Evolutionary conservation across 768 basidiomycete species (phyloP).

Genomic region (Hirschioporus abietinus): DNA sequence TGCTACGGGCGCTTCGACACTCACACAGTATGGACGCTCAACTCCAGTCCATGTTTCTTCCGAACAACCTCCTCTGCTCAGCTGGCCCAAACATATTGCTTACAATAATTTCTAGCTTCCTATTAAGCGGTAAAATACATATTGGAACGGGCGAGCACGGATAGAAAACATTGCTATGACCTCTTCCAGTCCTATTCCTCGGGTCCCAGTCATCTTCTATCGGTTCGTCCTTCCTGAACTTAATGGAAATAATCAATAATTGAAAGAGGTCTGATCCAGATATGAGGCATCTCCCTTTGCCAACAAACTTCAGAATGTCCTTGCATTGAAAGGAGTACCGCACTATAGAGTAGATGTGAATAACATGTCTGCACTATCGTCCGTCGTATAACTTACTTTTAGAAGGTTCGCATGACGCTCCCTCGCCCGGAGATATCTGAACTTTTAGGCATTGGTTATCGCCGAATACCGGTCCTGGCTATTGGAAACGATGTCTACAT

Average conservation of each 20-base stretch:
- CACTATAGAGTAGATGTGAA: constrained; percentile 44
- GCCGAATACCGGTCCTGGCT: constrained; percentile 53
- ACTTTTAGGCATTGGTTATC: constrained; percentile 47
- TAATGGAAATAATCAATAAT: not conserved
- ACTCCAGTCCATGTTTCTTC: not conserved
- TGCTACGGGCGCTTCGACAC: too few species aligned
- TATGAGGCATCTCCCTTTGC: constrained; percentile 50
- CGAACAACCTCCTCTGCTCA: not conserved
- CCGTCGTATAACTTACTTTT: not conserved
- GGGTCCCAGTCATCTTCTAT: constrained; percentile 2
- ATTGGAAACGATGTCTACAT: constrained; percentile 59
- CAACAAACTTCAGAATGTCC: constrained; percentile 45
- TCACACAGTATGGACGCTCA: not conserved
- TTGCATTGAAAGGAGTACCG: constrained; percentile 43
- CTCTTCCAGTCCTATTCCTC: not conserved
- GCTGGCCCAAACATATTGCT: not conserved
- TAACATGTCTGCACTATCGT: constrained; percentile 3
- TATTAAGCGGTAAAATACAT: not conserved
- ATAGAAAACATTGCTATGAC: not conserved
- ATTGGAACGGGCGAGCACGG: too few species aligned
- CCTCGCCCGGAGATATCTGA: constrained; percentile 55
- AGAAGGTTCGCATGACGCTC: constrained; percentile 41
- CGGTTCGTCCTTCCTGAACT: constrained; percentile 1
- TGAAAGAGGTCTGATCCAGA: constrained; percentile 20
- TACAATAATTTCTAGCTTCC: not conserved